Evolutionary conservation across 176 grass and related monocot genomes (phyloP).

Genomic region (Musa itinerans): DNA sequence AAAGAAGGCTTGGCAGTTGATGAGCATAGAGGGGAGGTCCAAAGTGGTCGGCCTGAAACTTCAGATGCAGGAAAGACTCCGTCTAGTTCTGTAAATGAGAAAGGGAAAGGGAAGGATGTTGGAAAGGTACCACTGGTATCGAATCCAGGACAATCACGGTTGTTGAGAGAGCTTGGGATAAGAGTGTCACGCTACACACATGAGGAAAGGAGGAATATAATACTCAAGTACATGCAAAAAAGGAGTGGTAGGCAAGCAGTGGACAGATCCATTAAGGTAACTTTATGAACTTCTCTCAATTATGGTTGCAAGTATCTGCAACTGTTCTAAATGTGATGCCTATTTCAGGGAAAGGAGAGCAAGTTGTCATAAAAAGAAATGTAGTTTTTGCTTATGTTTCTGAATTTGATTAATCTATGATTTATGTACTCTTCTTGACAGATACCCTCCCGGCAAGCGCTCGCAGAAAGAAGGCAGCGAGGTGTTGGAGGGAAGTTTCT

Average conservation of each 20-base stretch:
- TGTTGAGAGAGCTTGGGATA: slow-evolving; percentile 77
- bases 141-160: slow-evolving; percentile 40
- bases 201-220: slow-evolving; percentile 92
- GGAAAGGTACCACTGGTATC: background rate
- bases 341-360: background rate
- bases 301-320: background rate
- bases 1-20: background rate
- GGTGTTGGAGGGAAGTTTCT: slow-evolving; percentile 77
- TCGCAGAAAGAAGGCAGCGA: slow-evolving; percentile 72
- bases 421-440: slow-evolving; percentile 12
- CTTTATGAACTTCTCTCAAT: background rate
- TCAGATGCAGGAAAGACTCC: background rate
- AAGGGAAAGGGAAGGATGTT: slow-evolving; percentile 4
- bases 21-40: slow-evolving; percentile 7
- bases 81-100: slow-evolving; percentile 5
- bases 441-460: slow-evolving; percentile 73
- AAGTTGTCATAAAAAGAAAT: background rate
- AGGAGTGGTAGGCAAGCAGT: slow-evolving; percentile 63
- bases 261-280: slow-evolving; percentile 57
- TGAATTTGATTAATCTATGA: background rate
- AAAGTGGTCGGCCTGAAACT: background rate
- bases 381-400: background rate
- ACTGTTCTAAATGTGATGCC: background rate
- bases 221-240: slow-evolving; percentile 95
- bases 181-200: slow-evolving; percentile 75